A percentile compares a stretch with the other conserved stretches of the same genome.
These are phyloP conservation scores for Rubus idaeus DNA, from an alignment of 306 rosid species.

Conservation along the genomic window DNA sequence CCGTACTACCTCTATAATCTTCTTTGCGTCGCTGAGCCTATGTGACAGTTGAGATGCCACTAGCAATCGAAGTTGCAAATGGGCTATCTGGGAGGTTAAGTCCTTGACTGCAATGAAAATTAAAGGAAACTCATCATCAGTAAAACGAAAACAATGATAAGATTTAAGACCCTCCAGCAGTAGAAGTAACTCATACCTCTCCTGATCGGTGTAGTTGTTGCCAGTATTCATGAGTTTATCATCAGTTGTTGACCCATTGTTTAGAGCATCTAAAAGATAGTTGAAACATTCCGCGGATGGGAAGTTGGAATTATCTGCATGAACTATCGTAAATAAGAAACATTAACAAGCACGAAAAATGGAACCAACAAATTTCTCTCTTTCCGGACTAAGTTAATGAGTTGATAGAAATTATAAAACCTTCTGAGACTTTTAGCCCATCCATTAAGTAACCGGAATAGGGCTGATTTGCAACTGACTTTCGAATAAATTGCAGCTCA, in stretches of 20 bases:
- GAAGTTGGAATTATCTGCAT: conserved; percentile 45
- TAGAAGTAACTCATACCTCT: conserved; percentile 43
- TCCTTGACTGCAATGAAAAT: conserved; percentile 41
- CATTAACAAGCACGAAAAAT: not conserved
- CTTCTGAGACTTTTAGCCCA: conserved; percentile 42
- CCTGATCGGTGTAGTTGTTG: conserved; percentile 40
- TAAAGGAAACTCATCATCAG: not conserved
- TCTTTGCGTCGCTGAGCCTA: conserved; percentile 29
- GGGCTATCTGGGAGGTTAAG: conserved; percentile 80
- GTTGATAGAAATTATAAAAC: conserved; percentile 15
- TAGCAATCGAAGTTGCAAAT: conserved; percentile 42
- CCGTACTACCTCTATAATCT: conserved; percentile 35
- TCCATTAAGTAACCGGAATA: conserved; percentile 41
- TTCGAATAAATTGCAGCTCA: conserved; percentile 35
- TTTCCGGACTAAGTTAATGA: not conserved
- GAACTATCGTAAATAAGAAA: not conserved
- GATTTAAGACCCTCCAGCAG: not conserved
- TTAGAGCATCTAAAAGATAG: conserved; percentile 32
- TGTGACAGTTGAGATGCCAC: conserved; percentile 34
- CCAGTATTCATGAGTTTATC: conserved; percentile 32
- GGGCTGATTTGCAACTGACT: conserved; percentile 28
- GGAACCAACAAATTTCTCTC: too few relatives aligned
- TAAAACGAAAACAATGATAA: not conserved
- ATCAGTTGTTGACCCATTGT: conserved; percentile 33
- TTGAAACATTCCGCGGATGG: conserved; percentile 37